phyloP scores from a whole-genome alignment of 495 filamentous ascomycete species.

The Aspergillus carlsbadensis region DNA sequence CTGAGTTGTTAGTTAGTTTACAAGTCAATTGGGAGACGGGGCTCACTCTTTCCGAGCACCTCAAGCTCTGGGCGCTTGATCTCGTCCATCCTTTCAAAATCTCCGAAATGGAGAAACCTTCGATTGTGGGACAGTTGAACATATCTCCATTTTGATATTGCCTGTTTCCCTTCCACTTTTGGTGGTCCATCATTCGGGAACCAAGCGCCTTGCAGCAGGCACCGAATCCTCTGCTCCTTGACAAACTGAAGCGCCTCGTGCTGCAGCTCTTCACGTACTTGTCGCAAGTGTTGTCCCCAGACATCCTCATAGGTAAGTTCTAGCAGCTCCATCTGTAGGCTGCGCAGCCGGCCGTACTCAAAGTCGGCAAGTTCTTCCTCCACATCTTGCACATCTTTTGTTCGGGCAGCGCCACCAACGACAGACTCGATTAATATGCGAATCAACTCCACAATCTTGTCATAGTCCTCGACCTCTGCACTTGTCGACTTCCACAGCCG shows the following conservation, averaged over 20 bases:
- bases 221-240: conserved; percentile 94
- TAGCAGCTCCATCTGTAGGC: conserved; percentile 92
- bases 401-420: conserved; percentile 77
- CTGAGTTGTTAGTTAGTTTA: conserved; percentile 33
- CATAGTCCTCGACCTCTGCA: conserved; percentile 81
- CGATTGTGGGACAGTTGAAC: conserved; percentile 90
- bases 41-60: conserved; percentile 71
- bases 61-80: conserved; percentile 70
- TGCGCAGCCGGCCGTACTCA: conserved; percentile 71
- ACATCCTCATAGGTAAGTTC: conserved; percentile 89
- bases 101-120: conserved; percentile 86
- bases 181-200: conserved; percentile 61
- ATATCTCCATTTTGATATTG: conserved; percentile 65
- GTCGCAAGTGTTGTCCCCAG: conserved; percentile 86
- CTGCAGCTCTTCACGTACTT: conserved; percentile 90
- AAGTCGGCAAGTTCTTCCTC: conserved; percentile 87
- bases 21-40: not conserved
- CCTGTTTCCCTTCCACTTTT: conserved; percentile 40
- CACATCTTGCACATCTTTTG: conserved; percentile 82
- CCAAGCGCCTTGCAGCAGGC: conserved; percentile 86
- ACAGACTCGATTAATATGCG: conserved; percentile 91
- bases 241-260: conserved; percentile 93
- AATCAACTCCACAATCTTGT: conserved; percentile 86
- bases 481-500: conserved; percentile 88
- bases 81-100: conserved; percentile 65